phyloP scores from a whole-genome alignment of 192 early-diverging fungal species.

The Pilaira anomala region DNA sequence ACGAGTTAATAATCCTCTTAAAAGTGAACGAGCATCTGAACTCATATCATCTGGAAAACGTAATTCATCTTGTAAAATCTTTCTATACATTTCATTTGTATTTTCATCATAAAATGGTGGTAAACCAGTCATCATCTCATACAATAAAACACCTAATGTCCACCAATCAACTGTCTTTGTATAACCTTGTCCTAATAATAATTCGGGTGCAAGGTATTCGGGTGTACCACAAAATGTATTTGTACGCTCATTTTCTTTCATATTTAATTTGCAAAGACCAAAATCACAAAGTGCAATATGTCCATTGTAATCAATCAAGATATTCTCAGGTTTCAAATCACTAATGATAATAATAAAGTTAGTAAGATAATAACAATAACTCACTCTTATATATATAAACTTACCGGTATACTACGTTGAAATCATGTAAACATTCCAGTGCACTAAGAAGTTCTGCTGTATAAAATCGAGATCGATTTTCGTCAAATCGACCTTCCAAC shows the following conservation, averaged over 20 bases:
- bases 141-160: constrained; percentile 89
- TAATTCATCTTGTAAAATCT: constrained; percentile 90
- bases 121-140: constrained; percentile 84
- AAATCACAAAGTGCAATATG: constrained; percentile 95
- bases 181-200: constrained; percentile 83
- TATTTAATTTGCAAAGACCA: constrained; percentile 91
- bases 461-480: constrained; percentile 89
- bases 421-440: constrained; percentile 88
- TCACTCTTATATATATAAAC: no score
- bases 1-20: constrained; percentile 71
- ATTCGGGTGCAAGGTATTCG: constrained; percentile 95
- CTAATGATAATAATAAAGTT: constrained; percentile 31
- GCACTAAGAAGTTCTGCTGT: constrained; percentile 89
- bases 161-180: constrained; percentile 97
- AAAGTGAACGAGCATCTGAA: constrained; percentile 59
- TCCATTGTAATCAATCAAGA: constrained; percentile 88
- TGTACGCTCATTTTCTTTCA: constrained; percentile 90
- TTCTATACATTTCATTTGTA: constrained; percentile 91
- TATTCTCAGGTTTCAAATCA: constrained; percentile 95
- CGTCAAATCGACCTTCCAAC: constrained; percentile 82
- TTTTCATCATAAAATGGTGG: constrained; percentile 96
- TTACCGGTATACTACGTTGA: constrained; percentile 82
- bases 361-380: background rate
- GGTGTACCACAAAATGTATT: constrained; percentile 97
- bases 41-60: constrained; percentile 75